Evolutionary conservation across 192 early-diverging fungal genomes (phyloP).

Genomic region (Thoreauomyces humboldtii): DNA sequence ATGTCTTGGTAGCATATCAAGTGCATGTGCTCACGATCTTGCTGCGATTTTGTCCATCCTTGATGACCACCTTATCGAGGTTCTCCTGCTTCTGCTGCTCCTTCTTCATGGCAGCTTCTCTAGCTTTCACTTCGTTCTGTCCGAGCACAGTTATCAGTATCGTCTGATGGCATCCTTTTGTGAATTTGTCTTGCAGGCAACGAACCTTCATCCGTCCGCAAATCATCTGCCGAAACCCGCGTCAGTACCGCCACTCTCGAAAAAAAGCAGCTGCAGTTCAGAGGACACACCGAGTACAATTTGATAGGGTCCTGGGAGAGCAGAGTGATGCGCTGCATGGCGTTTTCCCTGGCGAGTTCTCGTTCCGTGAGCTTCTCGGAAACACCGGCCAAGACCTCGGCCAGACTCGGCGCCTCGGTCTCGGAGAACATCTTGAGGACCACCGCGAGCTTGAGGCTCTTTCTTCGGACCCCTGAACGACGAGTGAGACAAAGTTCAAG

Average conservation of each 20-base stretch:
- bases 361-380: conserved; percentile 31
- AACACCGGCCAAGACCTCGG: conserved; percentile 7
- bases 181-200: not conserved
- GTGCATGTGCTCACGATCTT: conserved; percentile 25
- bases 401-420: conserved; percentile 16
- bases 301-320: conserved; percentile 37
- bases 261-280: no score
- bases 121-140: conserved; percentile 22
- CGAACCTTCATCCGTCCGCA: conserved; percentile 18
- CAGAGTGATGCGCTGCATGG: conserved; percentile 27
- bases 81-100: conserved; percentile 29
- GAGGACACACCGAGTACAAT: conserved; percentile 28
- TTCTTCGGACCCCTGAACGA: conserved; percentile 29
- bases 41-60: conserved; percentile 36
- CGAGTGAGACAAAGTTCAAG: not conserved
- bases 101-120: conserved; percentile 33
- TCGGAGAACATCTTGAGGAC: conserved; percentile 36
- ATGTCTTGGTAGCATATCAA: not conserved
- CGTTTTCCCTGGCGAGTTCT: conserved; percentile 20
- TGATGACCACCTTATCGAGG: conserved; percentile 22
- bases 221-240: conserved; percentile 9
- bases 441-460: conserved; percentile 34
- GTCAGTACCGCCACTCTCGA: no score
- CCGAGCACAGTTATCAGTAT: not conserved
- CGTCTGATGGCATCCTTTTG: not conserved